Evolutionary conservation across 148 eudicot genomes (phyloP).

Genomic region (Nepenthes mirabilis): DNA sequence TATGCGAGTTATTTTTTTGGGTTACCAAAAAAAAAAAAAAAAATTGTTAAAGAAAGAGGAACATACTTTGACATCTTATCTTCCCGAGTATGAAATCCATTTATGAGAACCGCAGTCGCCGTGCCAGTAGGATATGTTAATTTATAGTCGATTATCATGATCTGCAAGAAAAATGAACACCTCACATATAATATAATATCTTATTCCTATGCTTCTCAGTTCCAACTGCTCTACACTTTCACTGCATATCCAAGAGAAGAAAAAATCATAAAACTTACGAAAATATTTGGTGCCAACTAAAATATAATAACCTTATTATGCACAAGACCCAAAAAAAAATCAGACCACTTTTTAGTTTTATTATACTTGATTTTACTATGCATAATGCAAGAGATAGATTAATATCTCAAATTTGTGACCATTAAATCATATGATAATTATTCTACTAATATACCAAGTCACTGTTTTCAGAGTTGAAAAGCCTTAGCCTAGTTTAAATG

Average conservation of each 20-base stretch:
- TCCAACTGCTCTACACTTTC: too few species aligned
- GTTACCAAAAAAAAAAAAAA: neutral
- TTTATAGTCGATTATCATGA: slow-evolving; percentile 64
- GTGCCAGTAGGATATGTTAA: slow-evolving; percentile 67
- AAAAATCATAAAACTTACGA: neutral
- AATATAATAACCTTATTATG: too few species aligned
- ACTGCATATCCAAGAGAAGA: neutral
- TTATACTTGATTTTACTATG: too few species aligned
- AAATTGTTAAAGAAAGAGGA: neutral
- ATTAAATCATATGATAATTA: too few species aligned
- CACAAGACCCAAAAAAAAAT: too few species aligned
- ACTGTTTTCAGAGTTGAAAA: too few species aligned
- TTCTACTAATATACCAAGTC: too few species aligned
- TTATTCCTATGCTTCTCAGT: too few species aligned
- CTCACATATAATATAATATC: neutral
- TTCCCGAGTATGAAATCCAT: slow-evolving; percentile 60
- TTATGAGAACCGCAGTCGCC: slow-evolving; percentile 85
- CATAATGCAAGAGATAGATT: too few species aligned
- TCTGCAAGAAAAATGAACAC: slow-evolving; percentile 18
- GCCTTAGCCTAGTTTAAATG: neutral
- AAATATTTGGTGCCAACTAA: too few species aligned
- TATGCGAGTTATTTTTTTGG: neutral
- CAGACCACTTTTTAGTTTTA: too few species aligned
- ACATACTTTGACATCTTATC: slow-evolving; percentile 54
- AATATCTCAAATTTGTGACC: too few species aligned